phyloP scores from a whole-genome alignment of 495 filamentous ascomycete species.

The Rhypophila decipiens region DNA sequence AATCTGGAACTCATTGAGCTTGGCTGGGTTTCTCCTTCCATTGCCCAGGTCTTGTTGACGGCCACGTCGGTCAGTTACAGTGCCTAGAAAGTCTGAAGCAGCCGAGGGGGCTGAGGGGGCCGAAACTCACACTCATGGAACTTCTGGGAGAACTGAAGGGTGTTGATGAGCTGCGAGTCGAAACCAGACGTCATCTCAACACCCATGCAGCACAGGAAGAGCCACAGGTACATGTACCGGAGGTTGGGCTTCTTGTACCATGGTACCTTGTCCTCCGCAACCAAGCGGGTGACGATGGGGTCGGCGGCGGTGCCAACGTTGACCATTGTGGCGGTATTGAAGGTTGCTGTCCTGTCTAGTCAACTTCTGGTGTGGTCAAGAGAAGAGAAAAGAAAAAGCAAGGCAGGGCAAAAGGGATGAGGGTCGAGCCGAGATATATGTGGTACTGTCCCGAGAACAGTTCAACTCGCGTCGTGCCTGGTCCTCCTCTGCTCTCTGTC shows the following conservation, averaged over 20 bases:
- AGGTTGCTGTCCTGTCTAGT: too few species aligned
- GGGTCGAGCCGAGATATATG: too few species aligned
- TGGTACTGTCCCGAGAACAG: too few species aligned
- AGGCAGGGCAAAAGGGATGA: too few species aligned
- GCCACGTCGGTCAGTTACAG: background rate
- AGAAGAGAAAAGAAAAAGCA: too few species aligned
- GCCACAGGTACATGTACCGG: slow-evolving; percentile 49
- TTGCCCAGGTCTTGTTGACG: background rate
- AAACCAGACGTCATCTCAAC: slow-evolving; percentile 69
- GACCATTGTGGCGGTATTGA: background rate
- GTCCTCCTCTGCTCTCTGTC: too few species aligned
- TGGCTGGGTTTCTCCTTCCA: background rate
- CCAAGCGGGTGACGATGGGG: slow-evolving; percentile 42
- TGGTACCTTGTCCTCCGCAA: slow-evolving; percentile 40
- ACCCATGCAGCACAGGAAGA: slow-evolving; percentile 61
- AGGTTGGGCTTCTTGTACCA: slow-evolving; percentile 61
- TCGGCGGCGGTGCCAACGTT: slow-evolving; percentile 14
- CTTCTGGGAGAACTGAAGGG: slow-evolving; percentile 52
- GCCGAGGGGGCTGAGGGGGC: background rate
- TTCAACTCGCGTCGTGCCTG: too few species aligned
- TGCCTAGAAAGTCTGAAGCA: background rate
- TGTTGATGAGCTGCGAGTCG: slow-evolving; percentile 66
- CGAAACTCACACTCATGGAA: slow-evolving; percentile 45
- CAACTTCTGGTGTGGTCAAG: too few species aligned
- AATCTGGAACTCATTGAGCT: background rate